These are phyloP conservation scores for Penicillium decumbens DNA, from an alignment of 2,329 filamentous ascomycete genomes.

Conservation along the genomic window DNA sequence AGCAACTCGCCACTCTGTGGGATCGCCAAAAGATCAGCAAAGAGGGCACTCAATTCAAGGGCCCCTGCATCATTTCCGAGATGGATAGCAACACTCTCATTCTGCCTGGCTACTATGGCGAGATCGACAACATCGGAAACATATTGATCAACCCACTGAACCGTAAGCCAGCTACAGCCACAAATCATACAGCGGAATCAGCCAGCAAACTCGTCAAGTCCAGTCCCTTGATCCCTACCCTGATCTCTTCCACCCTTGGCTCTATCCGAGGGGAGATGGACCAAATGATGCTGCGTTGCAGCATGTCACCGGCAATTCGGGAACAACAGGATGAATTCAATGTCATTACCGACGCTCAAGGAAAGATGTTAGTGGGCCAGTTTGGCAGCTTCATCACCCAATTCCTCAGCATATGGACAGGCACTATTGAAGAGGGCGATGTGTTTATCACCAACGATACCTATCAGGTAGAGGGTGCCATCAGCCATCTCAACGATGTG, in stretches of 20 bases:
- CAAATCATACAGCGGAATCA: constrained; percentile 35
- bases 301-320: constrained; percentile 50
- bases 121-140: constrained; percentile 48
- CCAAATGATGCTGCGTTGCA: constrained; percentile 48
- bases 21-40: constrained; percentile 42
- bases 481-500: constrained; percentile 50
- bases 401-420: constrained; percentile 47
- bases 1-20: constrained; percentile 44
- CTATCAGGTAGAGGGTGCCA: constrained; percentile 48
- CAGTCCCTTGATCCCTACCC: constrained; percentile 43
- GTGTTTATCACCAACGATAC: constrained; percentile 51
- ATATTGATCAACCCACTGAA: constrained; percentile 45
- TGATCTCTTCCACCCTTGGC: constrained; percentile 44
- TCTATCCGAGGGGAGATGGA: constrained; percentile 50
- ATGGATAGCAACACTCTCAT: constrained; percentile 52
- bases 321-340: constrained; percentile 53
- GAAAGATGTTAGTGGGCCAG: constrained; percentile 51
- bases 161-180: constrained; percentile 24
- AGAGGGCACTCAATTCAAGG: constrained; percentile 39
- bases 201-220: constrained; percentile 36
- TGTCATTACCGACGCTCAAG: constrained; percentile 47
- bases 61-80: constrained; percentile 48
- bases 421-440: constrained; percentile 48
- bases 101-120: constrained; percentile 45
- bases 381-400: constrained; percentile 50